These are phyloP conservation scores for Triglochin maritima DNA, from an alignment of 106 monocot species.

Conservation along the genomic window DNA sequence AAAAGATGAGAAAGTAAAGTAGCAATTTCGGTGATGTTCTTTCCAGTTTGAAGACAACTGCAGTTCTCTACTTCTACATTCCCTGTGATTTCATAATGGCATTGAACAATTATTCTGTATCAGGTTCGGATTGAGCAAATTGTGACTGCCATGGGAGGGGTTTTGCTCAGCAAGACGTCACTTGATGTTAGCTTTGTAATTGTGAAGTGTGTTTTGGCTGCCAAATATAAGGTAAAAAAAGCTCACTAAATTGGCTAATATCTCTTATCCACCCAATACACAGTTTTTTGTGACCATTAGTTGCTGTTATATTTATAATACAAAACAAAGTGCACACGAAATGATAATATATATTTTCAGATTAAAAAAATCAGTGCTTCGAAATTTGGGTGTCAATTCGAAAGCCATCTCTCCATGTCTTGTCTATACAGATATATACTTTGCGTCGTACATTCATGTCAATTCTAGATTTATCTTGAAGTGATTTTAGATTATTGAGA, in stretches of 20 bases:
- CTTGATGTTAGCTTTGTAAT: conserved; percentile 77
- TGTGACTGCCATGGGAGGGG: conserved; percentile 83
- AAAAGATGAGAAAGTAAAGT: conserved; percentile 70
- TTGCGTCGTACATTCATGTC: no score
- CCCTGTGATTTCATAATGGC: neutral
- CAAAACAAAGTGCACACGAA: no score
- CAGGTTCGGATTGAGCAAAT: conserved; percentile 54
- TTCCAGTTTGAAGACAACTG: neutral
- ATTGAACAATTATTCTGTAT: neutral
- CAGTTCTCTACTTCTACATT: neutral
- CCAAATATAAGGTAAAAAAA: conserved; percentile 69
- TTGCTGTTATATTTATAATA: no score
- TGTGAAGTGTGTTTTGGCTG: conserved; percentile 75
- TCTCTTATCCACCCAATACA: no score
- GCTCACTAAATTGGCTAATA: neutral
- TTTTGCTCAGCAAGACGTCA: conserved; percentile 41
- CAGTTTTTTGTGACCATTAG: no score
- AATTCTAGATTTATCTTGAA: no score
- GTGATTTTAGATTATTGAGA: neutral
- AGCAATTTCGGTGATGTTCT: neutral
- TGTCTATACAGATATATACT: no score
- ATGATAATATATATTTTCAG: no score
- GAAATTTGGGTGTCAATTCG: no score
- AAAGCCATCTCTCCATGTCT: no score
- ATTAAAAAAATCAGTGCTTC: no score